Percentiles rank a stretch among this genome's conserved stretches.
phyloP scores from a whole-genome alignment of 306 rosid species.

The Gleditsia sinensis region DNA sequence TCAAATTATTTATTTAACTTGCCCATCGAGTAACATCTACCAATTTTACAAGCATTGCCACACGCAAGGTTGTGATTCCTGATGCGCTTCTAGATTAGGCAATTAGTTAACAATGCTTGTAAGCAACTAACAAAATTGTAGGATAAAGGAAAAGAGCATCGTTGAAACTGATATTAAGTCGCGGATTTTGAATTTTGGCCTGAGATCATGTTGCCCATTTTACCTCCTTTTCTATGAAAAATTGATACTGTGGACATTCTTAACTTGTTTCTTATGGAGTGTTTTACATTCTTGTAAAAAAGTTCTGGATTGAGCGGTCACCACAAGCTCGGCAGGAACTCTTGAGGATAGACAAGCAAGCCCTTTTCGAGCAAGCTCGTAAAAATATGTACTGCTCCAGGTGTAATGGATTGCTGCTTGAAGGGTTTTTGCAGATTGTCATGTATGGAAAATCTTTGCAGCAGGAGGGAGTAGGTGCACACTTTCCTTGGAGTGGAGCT shows the following conservation, averaged over 20 bases:
- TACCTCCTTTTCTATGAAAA: slow-evolving; percentile 11
- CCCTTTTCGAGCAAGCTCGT: slow-evolving; percentile 97
- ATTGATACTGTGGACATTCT: slow-evolving; percentile 11
- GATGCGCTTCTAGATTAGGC: slow-evolving; percentile 5
- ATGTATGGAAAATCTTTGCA: slow-evolving; percentile 92
- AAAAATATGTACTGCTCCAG: slow-evolving; percentile 99
- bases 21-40: slow-evolving; percentile 12
- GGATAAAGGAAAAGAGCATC: not conserved
- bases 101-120: slow-evolving; percentile 20
- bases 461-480: slow-evolving; percentile 62
- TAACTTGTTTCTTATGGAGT: slow-evolving; percentile 36
- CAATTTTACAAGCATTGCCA: not conserved
- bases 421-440: slow-evolving; percentile 95
- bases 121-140: slow-evolving; percentile 3
- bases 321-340: slow-evolving; percentile 79
- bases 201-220: not conserved
- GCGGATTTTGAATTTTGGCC: not conserved
- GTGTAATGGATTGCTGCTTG: slow-evolving; percentile 97
- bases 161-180: slow-evolving; percentile 8
- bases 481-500: slow-evolving; percentile 51
- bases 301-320: slow-evolving; percentile 91
- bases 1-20: not conserved
- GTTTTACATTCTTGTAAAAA: slow-evolving; percentile 37
- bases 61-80: not conserved
- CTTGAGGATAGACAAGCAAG: slow-evolving; percentile 92